Evolutionary conservation across 768 basidiomycete genomes (phyloP), one percentile per base, ranked within the genome.

Genomic region (Solioccasus polychromus): DNA sequence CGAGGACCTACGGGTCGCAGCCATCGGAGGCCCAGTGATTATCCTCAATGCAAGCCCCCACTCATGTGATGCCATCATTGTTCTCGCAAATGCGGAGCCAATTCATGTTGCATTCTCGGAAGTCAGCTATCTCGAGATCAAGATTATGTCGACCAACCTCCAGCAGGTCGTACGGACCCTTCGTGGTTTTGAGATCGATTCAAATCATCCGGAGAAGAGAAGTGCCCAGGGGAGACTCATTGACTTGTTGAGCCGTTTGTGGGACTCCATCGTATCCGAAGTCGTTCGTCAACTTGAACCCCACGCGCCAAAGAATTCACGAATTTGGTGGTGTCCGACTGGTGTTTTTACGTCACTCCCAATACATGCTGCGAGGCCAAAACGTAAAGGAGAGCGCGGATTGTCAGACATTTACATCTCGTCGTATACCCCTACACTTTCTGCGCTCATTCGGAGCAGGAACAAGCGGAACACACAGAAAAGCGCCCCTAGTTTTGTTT

Each of bases 1-100:
- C 26, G 51, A 53, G 18, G 30, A 44, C 14, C 40, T 65, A 14
- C 50, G 48, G 18, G 39, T 11, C 2, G 56, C 58, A 19, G 61
- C 66, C 3, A 38, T 45, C 1, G 56, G 48, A 2, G 70, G 68
- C 3, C 68, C 69, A 5, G 59, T 69, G n/a, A 63, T 72, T 17
- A 45, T 75, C 14, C 54, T 74, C 36, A 74, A 72, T 30, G 47
- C 62, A 20, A 52, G 58, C 45, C 20, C 25, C 9, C 45, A 22
- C 28, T 57, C 68, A n/a, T 74, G 70, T 29, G 70, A 75, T 45
- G 72, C 70, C 0, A 22, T 75, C 22, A 64, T 71, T 11, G 54
- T 72, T 19, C 32, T 57, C n/a, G 32, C 54, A 10, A 47, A 52
- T 9, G 47, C 45, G 8, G 26, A 52, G 2, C 62, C 60, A 0